Conservation (phyloP, 2,329 filamentous ascomycete genomes). For the Aquanectria penicillioides region DNA sequence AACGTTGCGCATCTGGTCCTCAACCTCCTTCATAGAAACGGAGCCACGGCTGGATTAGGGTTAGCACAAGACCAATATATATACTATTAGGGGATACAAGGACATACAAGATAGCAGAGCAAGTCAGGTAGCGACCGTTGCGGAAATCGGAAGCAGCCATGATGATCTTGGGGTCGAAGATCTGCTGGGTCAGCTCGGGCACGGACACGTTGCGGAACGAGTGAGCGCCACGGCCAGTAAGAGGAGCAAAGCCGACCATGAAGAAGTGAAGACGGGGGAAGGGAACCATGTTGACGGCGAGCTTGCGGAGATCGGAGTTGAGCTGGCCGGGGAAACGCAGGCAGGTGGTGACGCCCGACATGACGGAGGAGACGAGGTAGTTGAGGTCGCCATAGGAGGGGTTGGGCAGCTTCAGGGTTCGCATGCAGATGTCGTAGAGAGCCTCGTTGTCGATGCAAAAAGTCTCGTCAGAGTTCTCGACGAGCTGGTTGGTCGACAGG, state of each 20-base stretch:
- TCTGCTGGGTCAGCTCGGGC: conserved; percentile 98
- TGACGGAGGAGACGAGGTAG: conserved; percentile 99
- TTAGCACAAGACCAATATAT: conserved; percentile 19
- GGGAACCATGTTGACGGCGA: conserved; percentile 99
- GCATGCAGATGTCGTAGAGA: conserved; percentile 99
- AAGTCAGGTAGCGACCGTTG: conserved; percentile 99
- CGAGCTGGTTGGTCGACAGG: conserved; percentile 97
- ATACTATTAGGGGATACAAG: background rate
- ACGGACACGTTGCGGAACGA: conserved; percentile 98
- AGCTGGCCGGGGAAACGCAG: conserved; percentile 99
- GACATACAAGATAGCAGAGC: conserved; percentile 94
- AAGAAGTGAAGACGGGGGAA: conserved; percentile 99
- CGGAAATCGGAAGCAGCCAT: conserved; percentile 99
- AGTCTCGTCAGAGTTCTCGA: conserved; percentile 99
- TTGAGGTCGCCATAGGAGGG: conserved; percentile 99
- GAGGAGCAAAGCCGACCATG: conserved; percentile 99
- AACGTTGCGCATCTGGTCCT: conserved; percentile 99
- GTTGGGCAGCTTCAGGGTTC: conserved; percentile 97
- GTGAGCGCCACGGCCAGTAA: conserved; percentile 85
- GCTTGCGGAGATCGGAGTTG: conserved; percentile 99
- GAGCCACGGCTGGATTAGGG: conserved; percentile 80
- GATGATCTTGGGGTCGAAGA: conserved; percentile 99
- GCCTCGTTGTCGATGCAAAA: conserved; percentile 99
- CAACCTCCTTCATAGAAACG: conserved; percentile 99
- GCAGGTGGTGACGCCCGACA: conserved; percentile 99